Evolutionary conservation across 768 basidiomycete species (phyloP).

Genomic region (Mycena capillaripes): DNA sequence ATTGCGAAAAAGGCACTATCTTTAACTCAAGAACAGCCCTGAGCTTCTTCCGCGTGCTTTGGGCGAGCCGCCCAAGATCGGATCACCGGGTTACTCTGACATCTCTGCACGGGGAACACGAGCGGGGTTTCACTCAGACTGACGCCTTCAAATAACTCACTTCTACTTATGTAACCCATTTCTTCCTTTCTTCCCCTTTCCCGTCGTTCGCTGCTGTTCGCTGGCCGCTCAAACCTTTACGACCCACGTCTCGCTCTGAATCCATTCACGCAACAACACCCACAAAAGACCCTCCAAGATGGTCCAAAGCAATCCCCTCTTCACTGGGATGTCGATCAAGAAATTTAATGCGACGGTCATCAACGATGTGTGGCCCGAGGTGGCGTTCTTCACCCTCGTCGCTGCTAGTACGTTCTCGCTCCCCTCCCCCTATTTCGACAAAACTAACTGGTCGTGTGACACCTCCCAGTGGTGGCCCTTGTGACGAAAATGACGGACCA

Average conservation of each 20-base stretch:
- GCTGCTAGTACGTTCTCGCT: constrained; percentile 63
- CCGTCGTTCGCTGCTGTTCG: not conserved
- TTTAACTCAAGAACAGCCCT: too few species aligned
- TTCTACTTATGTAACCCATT: not conserved
- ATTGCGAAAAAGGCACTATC: too few species aligned
- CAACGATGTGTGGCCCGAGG: constrained; percentile 78
- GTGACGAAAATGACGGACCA: constrained; percentile 64
- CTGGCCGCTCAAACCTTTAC: not conserved
- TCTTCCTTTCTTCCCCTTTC: not conserved
- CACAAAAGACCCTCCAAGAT: constrained; percentile 12
- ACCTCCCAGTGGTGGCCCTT: constrained; percentile 66
- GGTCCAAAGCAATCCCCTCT: constrained; percentile 24
- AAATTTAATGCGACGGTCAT: constrained; percentile 63
- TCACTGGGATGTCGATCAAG: constrained; percentile 37
- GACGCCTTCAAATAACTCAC: not conserved
- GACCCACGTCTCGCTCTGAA: not conserved
- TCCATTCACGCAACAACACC: not conserved
- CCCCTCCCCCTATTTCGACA: constrained; percentile 46
- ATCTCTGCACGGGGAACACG: too few species aligned
- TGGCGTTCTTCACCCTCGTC: constrained; percentile 70
- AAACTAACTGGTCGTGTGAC: constrained; percentile 56
- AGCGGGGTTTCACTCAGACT: too few species aligned
- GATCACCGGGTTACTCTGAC: too few species aligned
- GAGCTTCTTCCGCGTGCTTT: too few species aligned
- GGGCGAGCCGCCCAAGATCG: too few species aligned